Conservation (phyloP, 2,329 filamentous ascomycete genomes). For the Xylaria digitata region DNA sequence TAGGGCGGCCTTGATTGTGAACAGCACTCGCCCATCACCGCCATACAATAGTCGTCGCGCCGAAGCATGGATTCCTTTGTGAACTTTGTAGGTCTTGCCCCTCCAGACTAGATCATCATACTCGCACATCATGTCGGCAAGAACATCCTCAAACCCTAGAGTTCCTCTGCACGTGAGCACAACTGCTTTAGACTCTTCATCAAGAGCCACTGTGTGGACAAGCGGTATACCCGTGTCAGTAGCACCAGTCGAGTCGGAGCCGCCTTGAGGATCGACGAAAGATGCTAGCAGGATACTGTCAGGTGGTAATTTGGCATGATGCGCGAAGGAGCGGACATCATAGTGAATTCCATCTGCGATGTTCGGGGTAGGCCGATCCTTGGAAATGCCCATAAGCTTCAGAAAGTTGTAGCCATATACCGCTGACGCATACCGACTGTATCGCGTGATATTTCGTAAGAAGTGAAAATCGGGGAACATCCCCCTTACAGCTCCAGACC, state of each 20-base stretch:
- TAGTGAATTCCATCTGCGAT: slow-evolving; percentile 63
- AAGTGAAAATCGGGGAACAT: slow-evolving; percentile 71
- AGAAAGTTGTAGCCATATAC: slow-evolving; percentile 74
- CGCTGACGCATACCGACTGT: slow-evolving; percentile 74
- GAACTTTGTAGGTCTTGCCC: slow-evolving; percentile 73
- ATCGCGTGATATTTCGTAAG: slow-evolving; percentile 70
- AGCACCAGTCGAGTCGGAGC: slow-evolving; percentile 71
- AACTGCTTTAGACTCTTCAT: slow-evolving; percentile 77
- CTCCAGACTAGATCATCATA: slow-evolving; percentile 75
- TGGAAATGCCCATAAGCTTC: slow-evolving; percentile 70
- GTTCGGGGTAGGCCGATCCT: slow-evolving; percentile 58
- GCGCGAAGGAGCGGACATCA: slow-evolving; percentile 72
- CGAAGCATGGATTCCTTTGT: slow-evolving; percentile 80
- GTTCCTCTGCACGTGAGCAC: slow-evolving; percentile 79
- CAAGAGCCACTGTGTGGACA: slow-evolving; percentile 78
- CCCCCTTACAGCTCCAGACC: slow-evolving; percentile 66
- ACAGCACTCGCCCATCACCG: slow-evolving; percentile 73
- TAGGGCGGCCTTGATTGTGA: slow-evolving; percentile 73
- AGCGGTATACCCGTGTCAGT: slow-evolving; percentile 75
- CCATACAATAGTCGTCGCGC: slow-evolving; percentile 75
- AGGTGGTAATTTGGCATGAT: slow-evolving; percentile 69
- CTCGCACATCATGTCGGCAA: slow-evolving; percentile 80
- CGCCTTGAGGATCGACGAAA: slow-evolving; percentile 76
- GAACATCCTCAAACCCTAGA: slow-evolving; percentile 77
- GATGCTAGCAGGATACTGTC: slow-evolving; percentile 74